Evolutionary conservation across 495 filamentous ascomycete genomes (phyloP).

Genomic region (Aspergillus taichungensis): DNA sequence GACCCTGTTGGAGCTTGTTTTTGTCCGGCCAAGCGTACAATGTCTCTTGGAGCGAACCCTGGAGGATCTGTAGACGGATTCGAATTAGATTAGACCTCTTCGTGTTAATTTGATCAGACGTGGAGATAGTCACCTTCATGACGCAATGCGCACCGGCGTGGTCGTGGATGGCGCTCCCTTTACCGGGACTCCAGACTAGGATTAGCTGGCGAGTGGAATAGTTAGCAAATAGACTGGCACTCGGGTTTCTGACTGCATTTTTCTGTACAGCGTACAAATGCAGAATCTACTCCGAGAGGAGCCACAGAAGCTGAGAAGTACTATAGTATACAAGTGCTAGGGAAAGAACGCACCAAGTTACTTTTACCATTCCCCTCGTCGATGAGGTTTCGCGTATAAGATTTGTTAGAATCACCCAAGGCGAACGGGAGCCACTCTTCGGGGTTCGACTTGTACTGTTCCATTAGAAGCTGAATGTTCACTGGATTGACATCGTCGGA

Average conservation of each 20-base stretch:
- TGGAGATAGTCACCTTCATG: conserved; percentile 41
- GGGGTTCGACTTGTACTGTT: conserved; percentile 54
- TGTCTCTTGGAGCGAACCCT: conserved; percentile 69
- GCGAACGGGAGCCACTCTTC: conserved; percentile 67
- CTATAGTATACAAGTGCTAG: not conserved
- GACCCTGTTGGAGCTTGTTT: conserved; percentile 31
- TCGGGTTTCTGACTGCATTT: not conserved
- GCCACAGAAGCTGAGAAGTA: not conserved
- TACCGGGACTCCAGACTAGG: conserved; percentile 89
- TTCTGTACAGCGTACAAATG: not conserved
- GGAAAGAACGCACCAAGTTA: conserved; percentile 60
- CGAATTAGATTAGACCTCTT: too few species aligned
- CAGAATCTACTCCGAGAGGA: not conserved
- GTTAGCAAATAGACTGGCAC: not conserved
- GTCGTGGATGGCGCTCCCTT: conserved; percentile 78
- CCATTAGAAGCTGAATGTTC: conserved; percentile 60
- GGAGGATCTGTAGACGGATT: conserved; percentile 45
- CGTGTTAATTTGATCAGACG: too few species aligned
- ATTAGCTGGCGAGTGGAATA: conserved; percentile 48
- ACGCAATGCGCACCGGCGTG: conserved; percentile 76
- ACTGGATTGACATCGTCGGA: conserved; percentile 69
- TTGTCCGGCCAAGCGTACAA: conserved; percentile 66
- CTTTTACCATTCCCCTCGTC: conserved; percentile 87
- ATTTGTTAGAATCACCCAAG: conserved; percentile 50
- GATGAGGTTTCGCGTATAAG: conserved; percentile 82